phyloP scores from a whole-genome alignment of 164 flowering plant species.

The Saururus chinensis region DNA sequence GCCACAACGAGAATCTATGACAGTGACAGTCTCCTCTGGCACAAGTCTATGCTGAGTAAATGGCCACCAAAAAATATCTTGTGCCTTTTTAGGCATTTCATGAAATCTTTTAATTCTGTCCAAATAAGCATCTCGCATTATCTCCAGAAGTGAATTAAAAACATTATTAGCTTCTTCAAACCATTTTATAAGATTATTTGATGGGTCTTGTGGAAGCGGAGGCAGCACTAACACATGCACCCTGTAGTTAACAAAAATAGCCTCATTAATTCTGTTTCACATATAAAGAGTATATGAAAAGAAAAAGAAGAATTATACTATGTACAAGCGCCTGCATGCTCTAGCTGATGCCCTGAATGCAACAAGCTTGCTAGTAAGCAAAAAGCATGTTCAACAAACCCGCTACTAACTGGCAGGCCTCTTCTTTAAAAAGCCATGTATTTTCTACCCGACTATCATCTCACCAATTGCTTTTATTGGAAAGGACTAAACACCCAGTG shows the following conservation, averaged over 20 bases:
- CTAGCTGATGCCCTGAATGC: background rate
- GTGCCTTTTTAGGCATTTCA: conserved; percentile 66
- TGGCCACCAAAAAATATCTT: conserved; percentile 88
- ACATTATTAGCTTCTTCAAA: conserved; percentile 50
- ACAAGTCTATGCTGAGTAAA: conserved; percentile 92
- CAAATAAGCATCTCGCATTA: conserved; percentile 41
- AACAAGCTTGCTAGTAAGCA: no score
- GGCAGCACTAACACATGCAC: conserved; percentile 84
- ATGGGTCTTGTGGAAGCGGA: conserved; percentile 54
- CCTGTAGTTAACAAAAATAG: conserved; percentile 24
- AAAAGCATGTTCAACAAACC: no score
- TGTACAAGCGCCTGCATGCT: background rate
- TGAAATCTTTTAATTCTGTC: conserved; percentile 48
- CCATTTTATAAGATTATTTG: conserved; percentile 74
- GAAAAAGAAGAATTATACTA: background rate
- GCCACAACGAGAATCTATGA: conserved; percentile 94
- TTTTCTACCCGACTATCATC: no score
- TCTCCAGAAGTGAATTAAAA: conserved; percentile 50
- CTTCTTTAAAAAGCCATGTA: no score
- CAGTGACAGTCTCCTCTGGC: conserved; percentile 65
- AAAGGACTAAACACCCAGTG: no score
- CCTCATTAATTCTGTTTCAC: background rate
- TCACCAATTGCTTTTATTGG: no score
- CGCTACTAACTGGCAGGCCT: no score
- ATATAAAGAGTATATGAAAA: background rate